Evolutionary conservation across 2,329 filamentous ascomycete genomes (phyloP).

Genomic region (Beauveria medogensis): DNA sequence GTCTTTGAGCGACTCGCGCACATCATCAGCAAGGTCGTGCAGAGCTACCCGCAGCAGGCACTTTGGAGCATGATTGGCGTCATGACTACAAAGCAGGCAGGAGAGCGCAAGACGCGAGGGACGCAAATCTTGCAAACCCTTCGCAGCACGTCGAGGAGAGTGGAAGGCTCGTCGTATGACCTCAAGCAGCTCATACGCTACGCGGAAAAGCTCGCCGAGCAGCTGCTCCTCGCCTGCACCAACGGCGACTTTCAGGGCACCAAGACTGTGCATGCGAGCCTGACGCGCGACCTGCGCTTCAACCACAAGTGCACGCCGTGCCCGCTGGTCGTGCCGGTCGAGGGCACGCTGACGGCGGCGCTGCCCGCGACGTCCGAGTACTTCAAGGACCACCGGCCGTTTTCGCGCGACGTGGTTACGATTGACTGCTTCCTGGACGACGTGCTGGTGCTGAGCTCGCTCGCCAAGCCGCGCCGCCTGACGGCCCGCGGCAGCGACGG

Average conservation of each 20-base stretch:
- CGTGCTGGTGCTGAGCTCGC: constrained; percentile 79
- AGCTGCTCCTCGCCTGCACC: constrained; percentile 73
- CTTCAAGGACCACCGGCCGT: constrained; percentile 72
- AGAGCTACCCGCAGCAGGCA: constrained; percentile 80
- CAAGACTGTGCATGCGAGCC: constrained; percentile 59
- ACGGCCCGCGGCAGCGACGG: constrained; percentile 86
- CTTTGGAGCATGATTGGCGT: constrained; percentile 87
- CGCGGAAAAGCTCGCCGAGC: constrained; percentile 76
- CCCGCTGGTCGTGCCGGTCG: constrained; percentile 79
- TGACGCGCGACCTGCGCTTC: constrained; percentile 72
- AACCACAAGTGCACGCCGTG: constrained; percentile 78
- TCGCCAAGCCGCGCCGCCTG: constrained; percentile 86
- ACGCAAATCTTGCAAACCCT: constrained; percentile 44
- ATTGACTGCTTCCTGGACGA: constrained; percentile 78
- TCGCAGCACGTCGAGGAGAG: constrained; percentile 39
- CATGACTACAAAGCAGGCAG: constrained; percentile 66
- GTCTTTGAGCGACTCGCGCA: constrained; percentile 70
- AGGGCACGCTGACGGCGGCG: constrained; percentile 73
- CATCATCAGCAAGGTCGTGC: constrained; percentile 82
- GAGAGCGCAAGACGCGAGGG: constrained; percentile 53
- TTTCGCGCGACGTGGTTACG: constrained; percentile 77
- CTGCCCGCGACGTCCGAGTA: constrained; percentile 68
- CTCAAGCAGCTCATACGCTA: constrained; percentile 64
- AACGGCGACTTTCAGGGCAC: constrained; percentile 64
- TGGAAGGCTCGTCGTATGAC: constrained; percentile 46